phyloP scores from a whole-genome alignment of 1,284 basidiomycete species.

The Irpex sp. region DNA sequence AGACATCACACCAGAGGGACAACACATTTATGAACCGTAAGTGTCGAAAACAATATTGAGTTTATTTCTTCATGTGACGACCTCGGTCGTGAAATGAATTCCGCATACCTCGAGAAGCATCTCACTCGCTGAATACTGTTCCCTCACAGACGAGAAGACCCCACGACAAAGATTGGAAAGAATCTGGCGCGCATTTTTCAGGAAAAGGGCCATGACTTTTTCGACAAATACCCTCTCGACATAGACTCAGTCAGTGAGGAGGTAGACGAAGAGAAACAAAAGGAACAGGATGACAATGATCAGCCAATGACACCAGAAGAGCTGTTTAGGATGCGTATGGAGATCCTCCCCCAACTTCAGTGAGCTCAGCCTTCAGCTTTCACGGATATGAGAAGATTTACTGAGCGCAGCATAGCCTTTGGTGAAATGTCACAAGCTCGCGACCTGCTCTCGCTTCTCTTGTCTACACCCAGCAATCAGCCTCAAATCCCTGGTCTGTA shows the following conservation, averaged over 20 bases:
- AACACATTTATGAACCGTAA: constrained; percentile 66
- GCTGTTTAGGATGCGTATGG: constrained; percentile 64
- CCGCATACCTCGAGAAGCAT: neutral
- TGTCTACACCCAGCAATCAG: constrained; percentile 25
- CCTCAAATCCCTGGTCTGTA: constrained; percentile 11
- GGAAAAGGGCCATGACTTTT: constrained; percentile 73
- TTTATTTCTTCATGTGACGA: neutral
- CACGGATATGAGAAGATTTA: constrained; percentile 14
- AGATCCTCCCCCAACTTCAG: constrained; percentile 68
- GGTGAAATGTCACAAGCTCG: constrained; percentile 76
- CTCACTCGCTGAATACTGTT: neutral
- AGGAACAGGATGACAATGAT: constrained; percentile 18
- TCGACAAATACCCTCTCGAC: constrained; percentile 40
- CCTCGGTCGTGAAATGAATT: constrained; percentile 1
- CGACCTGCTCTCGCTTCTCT: constrained; percentile 56
- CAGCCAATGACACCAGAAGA: constrained; percentile 72
- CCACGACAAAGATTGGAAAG: constrained; percentile 50
- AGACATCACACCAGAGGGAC: constrained; percentile 69
- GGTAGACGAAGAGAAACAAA: constrained; percentile 26
- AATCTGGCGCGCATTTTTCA: constrained; percentile 66
- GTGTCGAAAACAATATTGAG: constrained; percentile 18
- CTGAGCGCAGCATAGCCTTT: constrained; percentile 52
- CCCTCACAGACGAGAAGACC: constrained; percentile 45
- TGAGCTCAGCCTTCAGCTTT: constrained; percentile 33
- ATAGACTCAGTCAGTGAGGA: constrained; percentile 16